A percentile compares a stretch with the other conserved stretches of the same genome.
These are phyloP conservation scores for Podaxis sp. DNA, from an alignment of 768 basidiomycete species.

Conservation along the genomic window DNA sequence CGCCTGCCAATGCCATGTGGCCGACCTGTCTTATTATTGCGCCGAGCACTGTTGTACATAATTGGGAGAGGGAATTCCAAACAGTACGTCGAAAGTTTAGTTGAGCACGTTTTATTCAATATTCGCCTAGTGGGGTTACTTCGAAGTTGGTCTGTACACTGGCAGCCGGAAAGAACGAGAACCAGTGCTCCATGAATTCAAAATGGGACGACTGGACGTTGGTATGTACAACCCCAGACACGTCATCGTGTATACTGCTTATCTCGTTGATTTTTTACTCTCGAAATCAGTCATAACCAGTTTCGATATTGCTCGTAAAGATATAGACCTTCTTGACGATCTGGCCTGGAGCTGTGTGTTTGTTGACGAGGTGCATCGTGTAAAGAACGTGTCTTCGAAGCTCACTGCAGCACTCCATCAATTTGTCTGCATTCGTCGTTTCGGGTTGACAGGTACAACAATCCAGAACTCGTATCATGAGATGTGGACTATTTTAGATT, in stretches of 20 bases:
- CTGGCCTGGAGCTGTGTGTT: constrained; percentile 73
- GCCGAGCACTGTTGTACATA: constrained; percentile 78
- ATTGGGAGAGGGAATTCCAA: constrained; percentile 89
- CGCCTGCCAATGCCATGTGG: constrained; percentile 72
- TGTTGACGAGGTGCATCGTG: constrained; percentile 88
- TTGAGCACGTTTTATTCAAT: not conserved
- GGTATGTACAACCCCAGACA: constrained; percentile 44
- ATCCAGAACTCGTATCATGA: constrained; percentile 89
- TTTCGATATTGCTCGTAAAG: constrained; percentile 70
- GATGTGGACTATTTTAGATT: constrained; percentile 90
- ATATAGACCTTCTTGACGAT: constrained; percentile 68
- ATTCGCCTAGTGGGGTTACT: constrained; percentile 82
- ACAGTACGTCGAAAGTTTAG: constrained; percentile 45
- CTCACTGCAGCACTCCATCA: constrained; percentile 69
- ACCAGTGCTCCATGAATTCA: constrained; percentile 67
- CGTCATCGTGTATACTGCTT: not conserved
- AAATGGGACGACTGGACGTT: constrained; percentile 80
- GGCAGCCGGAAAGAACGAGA: constrained; percentile 52
- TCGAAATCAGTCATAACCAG: constrained; percentile 49
- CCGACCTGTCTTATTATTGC: constrained; percentile 87
- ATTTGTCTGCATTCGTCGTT: constrained; percentile 66
- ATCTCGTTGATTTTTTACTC: not conserved
- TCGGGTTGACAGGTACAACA: constrained; percentile 83
- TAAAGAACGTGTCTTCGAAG: constrained; percentile 77
- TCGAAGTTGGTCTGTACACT: constrained; percentile 78